Evolutionary conservation across 257 asterid species (phyloP).

Genomic region (Paraleonurus japonicus): DNA sequence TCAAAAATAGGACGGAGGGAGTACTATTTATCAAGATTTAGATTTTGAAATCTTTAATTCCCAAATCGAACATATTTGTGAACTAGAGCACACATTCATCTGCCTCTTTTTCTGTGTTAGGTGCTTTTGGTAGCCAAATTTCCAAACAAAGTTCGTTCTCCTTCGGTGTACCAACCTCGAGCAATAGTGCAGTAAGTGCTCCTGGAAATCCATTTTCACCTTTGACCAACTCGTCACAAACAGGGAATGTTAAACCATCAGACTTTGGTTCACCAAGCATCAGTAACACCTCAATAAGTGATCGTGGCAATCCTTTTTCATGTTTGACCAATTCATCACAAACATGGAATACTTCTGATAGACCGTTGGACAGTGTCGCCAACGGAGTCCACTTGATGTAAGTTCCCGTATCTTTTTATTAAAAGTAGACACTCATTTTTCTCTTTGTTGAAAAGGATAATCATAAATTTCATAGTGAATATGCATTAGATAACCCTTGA

Average conservation of each 20-base stretch:
- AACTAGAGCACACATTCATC: slow-evolving; percentile 6
- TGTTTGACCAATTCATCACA: slow-evolving; percentile 39
- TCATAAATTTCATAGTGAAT: neutral
- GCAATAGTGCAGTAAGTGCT: slow-evolving; percentile 33
- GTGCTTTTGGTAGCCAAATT: slow-evolving; percentile 40
- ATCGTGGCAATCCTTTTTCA: slow-evolving; percentile 46
- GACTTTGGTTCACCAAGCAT: slow-evolving; percentile 37
- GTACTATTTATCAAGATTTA: too few species aligned
- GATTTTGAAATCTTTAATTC: neutral
- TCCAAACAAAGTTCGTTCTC: slow-evolving; percentile 44
- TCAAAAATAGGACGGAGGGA: too few species aligned
- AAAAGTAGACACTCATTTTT: neutral
- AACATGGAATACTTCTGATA: slow-evolving; percentile 30
- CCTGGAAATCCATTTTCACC: slow-evolving; percentile 47
- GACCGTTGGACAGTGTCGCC: slow-evolving; percentile 22
- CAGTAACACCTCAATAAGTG: slow-evolving; percentile 32
- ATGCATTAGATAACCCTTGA: neutral
- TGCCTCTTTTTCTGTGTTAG: slow-evolving; percentile 32
- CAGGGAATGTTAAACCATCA: slow-evolving; percentile 34
- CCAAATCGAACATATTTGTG: neutral
- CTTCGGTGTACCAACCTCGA: slow-evolving; percentile 39
- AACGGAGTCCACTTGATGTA: slow-evolving; percentile 39
- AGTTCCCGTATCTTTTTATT: slow-evolving; percentile 26
- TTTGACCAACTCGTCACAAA: slow-evolving; percentile 37
- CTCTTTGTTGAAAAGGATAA: neutral